Evolutionary conservation across 1,284 basidiomycete genomes (phyloP), one percentile per base, ranked within the genome.

Genomic region (Sporisorium graminicola): DNA sequence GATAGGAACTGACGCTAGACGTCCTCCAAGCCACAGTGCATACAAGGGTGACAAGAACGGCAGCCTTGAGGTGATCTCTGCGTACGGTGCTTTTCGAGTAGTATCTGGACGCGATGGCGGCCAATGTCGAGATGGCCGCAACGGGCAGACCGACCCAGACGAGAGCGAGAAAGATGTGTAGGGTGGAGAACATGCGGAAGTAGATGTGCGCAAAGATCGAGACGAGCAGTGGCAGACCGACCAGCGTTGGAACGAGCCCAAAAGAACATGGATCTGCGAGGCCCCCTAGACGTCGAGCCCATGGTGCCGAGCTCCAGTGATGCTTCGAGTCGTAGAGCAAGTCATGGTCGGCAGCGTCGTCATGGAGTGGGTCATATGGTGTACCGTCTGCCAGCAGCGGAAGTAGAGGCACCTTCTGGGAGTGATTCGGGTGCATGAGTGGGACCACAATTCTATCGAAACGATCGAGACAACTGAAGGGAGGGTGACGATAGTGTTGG

Each of bases 321-420:
- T 54, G 68, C n/a, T 70, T 70, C 16, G 46, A 56, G 22, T 53
- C 22, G n/a, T 56, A 49, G n/a, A 52, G 26, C 22, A 57, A 47
- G 18, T 42, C 53, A 27, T 59, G 24, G 26, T 49, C 61, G 7
- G 14, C 37, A n/a, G 37, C 18, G 18, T 22, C 26, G 43, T 24
- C 33, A 18, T n/a, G 18, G 9, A 42, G 47, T 9, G 29, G 29
- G 4, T 44, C 18, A n/a, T 24, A 35, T n/a, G 58, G 47, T 40
- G 33, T 26, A 16, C 20, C 43, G 13, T 59, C 60, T 43, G 27
- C 60, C 40, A 65, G 68, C 29, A 70, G 50, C 10, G 68, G 68
- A 7, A 70, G 62, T 49, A 70, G 58, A 56, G 68, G 68, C 8
- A 70, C 35, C 58, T 70, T 70, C 24, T 70, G 68, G 5, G 54